Evolutionary conservation across 1,139 yeast genomes (phyloP).

Genomic region (Keqinozyma sinolaborantium): DNA sequence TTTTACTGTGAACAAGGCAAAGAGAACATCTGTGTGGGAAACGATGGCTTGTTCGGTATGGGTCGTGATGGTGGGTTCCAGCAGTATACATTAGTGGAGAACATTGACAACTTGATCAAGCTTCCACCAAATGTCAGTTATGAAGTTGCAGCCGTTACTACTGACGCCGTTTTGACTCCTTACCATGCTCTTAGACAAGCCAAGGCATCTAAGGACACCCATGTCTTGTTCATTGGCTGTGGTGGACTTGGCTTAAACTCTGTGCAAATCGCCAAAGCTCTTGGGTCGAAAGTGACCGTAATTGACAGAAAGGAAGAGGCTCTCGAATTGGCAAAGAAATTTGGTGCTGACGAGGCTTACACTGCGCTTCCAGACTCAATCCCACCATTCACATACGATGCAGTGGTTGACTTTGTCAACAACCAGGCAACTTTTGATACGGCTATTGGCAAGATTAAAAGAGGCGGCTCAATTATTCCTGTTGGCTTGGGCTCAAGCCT

Average conservation of each 20-base stretch:
- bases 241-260: conserved; percentile 49
- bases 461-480: conserved; percentile 34
- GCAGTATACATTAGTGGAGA: background rate
- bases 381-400: conserved; percentile 26
- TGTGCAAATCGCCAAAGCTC: conserved; percentile 34
- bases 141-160: conserved; percentile 42
- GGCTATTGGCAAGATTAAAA: conserved; percentile 26
- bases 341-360: conserved; percentile 40
- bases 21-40: conserved; percentile 39
- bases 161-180: conserved; percentile 46
- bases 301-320: conserved; percentile 34
- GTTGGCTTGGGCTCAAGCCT: conserved; percentile 20
- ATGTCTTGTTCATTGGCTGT: conserved; percentile 35
- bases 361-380: conserved; percentile 22
- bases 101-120: conserved; percentile 9
- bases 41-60: conserved; percentile 22
- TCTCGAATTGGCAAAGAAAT: conserved; percentile 7
- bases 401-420: conserved; percentile 42
- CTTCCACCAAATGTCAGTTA: conserved; percentile 41
- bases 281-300: conserved; percentile 34
- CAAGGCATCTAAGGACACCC: conserved; percentile 12
- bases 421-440: conserved; percentile 29
- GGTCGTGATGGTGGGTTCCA: background rate
- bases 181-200: conserved; percentile 37
- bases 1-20: conserved; percentile 34